Evolutionary conservation across 2,329 filamentous ascomycete genomes (phyloP), one percentile per base, ranked within the genome.

Genomic region (Aureobasidium namibiae): DNA sequence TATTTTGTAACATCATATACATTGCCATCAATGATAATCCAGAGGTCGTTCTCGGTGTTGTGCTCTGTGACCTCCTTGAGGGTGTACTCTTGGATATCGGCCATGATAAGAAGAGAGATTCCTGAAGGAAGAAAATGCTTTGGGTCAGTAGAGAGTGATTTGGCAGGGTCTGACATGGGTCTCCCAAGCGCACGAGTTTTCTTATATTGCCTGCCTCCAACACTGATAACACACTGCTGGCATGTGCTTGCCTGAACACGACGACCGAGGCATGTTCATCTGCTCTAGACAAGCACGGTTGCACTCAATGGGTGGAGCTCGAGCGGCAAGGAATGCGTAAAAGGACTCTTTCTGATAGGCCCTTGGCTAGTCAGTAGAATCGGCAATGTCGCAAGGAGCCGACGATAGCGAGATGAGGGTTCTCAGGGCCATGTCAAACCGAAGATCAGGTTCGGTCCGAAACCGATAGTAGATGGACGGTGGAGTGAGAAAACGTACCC

Each of bases 31-130:
- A 97, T 92, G 1, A 90, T 90, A 60, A 97, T 94, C 92, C 92
- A 97, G n/a, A 96, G 80, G 72, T 95, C 89, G 18, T 90, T 90
- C 80, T 95, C 95, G 74, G 84, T 95, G 82, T 96, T 96, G 81
- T 97, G 92, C 82, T 95, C 92, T 62, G 89, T 89, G 34, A 97
- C 81, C 76, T 97, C 92, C 70, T 96, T 92, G 78, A 96, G 83
- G 34, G 84, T 83, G 77, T 82, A 95, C 18, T 56, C 52, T 18
- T 14, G 34, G 50, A 42, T 31, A n/a, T 42, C 50, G 33, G 50
- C 38, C 50, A 54, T 54, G 24, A n/a, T 29, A 7, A 7, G 29
- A 23, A 24, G 21, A 49, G 23, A 11, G 39, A 29, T 29, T 5
- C 9, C 36, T 24, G 21, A 8, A 34, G n/a, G 31, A 14, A 34